Evolutionary conservation across 768 basidiomycete genomes (phyloP).

Genomic region (Infundibulicybe gibba): DNA sequence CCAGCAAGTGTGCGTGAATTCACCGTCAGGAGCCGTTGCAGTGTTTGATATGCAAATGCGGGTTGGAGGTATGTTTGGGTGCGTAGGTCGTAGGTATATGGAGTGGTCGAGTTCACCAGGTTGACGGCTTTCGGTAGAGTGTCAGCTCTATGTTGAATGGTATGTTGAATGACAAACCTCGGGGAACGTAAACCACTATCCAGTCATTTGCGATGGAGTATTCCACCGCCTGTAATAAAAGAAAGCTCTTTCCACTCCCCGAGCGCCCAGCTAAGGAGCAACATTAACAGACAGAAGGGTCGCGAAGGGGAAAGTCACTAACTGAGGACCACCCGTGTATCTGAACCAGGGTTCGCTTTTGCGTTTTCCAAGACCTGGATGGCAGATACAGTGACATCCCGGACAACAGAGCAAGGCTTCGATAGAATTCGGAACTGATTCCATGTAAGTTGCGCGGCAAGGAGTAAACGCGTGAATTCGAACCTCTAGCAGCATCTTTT

Average conservation of each 20-base stretch:
- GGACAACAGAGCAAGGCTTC: constrained; percentile 67
- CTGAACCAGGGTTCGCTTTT: constrained; percentile 40
- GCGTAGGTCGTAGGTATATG: constrained; percentile 70
- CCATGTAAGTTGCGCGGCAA: neutral
- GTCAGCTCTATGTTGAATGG: neutral
- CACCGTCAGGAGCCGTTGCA: constrained; percentile 57
- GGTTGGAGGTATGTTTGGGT: constrained; percentile 79
- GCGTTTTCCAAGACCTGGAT: constrained; percentile 51
- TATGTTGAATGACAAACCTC: constrained; percentile 41
- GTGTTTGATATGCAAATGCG: constrained; percentile 54
- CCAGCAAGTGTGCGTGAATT: constrained; percentile 44
- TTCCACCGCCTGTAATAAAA: constrained; percentile 74
- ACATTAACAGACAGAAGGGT: constrained; percentile 3
- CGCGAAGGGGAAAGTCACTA: constrained; percentile 20
- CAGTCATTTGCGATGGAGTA: constrained; percentile 63
- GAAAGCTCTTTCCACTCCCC: constrained; percentile 80
- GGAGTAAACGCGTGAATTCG: constrained; percentile 12
- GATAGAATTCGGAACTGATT: constrained; percentile 66
- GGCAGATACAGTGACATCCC: constrained; percentile 59
- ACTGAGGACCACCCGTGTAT: constrained; percentile 65
- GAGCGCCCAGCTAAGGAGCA: constrained; percentile 54
- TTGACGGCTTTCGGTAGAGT: constrained; percentile 22
- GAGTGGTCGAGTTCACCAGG: constrained; percentile 72
- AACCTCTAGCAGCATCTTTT: constrained; percentile 69
- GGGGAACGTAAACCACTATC: constrained; percentile 84